Evolutionary conservation across 495 filamentous ascomycete species (phyloP).

Genomic region (Talaromyces trachyspermus): DNA sequence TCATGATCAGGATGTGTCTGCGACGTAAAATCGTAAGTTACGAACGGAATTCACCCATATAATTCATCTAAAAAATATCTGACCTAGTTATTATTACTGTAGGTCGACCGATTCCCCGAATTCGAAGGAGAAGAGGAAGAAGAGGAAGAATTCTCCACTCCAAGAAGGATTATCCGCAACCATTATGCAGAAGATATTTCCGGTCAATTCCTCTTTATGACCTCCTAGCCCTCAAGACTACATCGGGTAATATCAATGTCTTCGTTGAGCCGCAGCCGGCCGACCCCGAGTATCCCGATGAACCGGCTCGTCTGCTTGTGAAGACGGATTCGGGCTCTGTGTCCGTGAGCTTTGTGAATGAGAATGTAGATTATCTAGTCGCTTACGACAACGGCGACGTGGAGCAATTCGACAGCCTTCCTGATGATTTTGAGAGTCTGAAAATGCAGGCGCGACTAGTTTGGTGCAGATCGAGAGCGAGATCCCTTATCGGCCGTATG

Average conservation of each 20-base stretch:
- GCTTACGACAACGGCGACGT: neutral
- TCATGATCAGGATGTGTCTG: neutral
- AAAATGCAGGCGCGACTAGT: neutral
- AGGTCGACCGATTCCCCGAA: no score
- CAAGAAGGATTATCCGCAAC: constrained; percentile 8
- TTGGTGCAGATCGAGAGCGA: neutral
- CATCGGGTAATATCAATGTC: constrained; percentile 10
- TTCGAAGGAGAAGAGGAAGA: no score
- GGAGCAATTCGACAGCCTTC: neutral
- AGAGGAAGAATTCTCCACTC: neutral
- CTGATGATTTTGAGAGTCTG: neutral
- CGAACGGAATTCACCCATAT: neutral
- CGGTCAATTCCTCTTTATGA: constrained; percentile 22
- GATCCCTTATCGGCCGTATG: constrained; percentile 12
- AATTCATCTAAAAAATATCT: neutral
- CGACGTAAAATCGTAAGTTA: neutral
- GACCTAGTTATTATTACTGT: no score
- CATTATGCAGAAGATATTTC: constrained; percentile 5
- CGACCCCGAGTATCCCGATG: constrained; percentile 11
- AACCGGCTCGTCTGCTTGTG: constrained; percentile 12
- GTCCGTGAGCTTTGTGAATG: constrained; percentile 3
- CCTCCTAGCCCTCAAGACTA: constrained; percentile 17
- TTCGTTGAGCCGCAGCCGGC: constrained; percentile 14
- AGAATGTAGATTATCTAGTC: neutral
- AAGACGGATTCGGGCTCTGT: constrained; percentile 10